A percentile compares a stretch with the other conserved stretches of the same genome.
phyloP scores from a whole-genome alignment of 83 land plant genomes.

The Diphasiastrum complanatum region DNA sequence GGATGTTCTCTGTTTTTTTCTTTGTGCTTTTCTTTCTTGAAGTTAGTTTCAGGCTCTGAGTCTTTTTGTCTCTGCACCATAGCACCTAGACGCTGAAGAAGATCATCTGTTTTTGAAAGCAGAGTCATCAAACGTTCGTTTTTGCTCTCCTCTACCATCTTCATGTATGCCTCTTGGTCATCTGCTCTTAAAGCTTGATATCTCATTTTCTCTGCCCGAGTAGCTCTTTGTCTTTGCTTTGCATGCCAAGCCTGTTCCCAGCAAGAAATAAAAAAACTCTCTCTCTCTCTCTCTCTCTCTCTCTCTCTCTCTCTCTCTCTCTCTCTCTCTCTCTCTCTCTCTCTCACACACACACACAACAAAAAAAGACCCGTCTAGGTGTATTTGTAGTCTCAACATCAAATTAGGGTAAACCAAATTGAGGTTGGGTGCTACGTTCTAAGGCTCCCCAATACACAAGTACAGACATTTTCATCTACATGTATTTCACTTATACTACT shows the following conservation, averaged over 20 bases:
- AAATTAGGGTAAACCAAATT: too few species aligned
- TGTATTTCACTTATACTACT: too few species aligned
- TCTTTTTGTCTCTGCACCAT: constrained; percentile 92
- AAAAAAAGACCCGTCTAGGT: too few species aligned
- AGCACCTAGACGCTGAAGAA: constrained; percentile 85
- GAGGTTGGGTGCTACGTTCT: too few species aligned
- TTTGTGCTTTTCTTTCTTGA: constrained; percentile 36
- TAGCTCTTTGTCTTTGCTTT: constrained; percentile 82
- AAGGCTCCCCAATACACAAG: too few species aligned
- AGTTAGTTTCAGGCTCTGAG: constrained; percentile 55
- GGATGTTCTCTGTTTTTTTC: constrained; percentile 24
- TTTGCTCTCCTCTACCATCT: constrained; percentile 95
- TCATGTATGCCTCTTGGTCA: constrained; percentile 98
- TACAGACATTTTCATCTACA: too few species aligned
- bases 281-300: too few species aligned
- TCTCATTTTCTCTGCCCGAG: constrained; percentile 75
- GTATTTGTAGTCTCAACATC: too few species aligned
- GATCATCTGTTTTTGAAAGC: constrained; percentile 76
- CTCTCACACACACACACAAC: too few species aligned
- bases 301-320: too few species aligned
- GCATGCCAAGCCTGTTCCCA: constrained; percentile 98
- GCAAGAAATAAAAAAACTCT: too few species aligned
- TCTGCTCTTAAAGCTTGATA: constrained; percentile 89
- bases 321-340: too few species aligned
- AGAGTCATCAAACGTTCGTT: constrained; percentile 86